Percentiles rank a stretch among this genome's conserved stretches.
These are phyloP conservation scores for Lablab purpureus DNA, from an alignment of 306 rosid species.

Conservation along the genomic window DNA sequence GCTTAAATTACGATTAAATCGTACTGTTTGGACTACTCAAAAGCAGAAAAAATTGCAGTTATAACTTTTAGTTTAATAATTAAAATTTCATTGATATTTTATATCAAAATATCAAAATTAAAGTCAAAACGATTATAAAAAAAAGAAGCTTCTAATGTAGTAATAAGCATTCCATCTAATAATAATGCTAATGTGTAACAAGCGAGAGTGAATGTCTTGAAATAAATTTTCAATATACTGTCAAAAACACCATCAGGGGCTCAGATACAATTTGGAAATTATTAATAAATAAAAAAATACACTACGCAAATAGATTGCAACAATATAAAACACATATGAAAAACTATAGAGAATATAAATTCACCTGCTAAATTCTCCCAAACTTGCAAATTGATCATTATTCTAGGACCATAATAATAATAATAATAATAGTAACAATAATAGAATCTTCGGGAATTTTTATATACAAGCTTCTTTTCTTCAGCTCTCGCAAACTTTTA, in stretches of 20 bases:
- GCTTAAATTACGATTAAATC: too few relatives aligned
- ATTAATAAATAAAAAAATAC: neutral
- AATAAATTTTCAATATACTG: neutral
- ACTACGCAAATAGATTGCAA: too few relatives aligned
- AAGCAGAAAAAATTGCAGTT: too few relatives aligned
- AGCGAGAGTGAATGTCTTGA: neutral
- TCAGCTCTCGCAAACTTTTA: neutral
- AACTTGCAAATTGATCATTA: constrained; percentile 2
- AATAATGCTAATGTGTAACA: neutral
- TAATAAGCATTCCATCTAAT: too few relatives aligned
- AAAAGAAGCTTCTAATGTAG: too few relatives aligned
- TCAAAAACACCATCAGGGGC: neutral
- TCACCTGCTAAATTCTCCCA: neutral
- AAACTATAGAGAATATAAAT: neutral
- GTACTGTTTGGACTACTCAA: too few relatives aligned
- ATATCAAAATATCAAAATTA: too few relatives aligned
- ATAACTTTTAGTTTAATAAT: too few relatives aligned
- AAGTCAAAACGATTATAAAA: too few relatives aligned
- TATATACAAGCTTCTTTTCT: neutral
- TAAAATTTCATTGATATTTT: too few relatives aligned
- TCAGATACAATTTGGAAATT: neutral
- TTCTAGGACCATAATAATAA: neutral
- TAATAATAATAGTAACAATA: too few relatives aligned
- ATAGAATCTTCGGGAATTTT: neutral
- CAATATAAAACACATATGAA: neutral